Conservation (phyloP, 345 rosid species). For the Brassica rapa region DNA sequence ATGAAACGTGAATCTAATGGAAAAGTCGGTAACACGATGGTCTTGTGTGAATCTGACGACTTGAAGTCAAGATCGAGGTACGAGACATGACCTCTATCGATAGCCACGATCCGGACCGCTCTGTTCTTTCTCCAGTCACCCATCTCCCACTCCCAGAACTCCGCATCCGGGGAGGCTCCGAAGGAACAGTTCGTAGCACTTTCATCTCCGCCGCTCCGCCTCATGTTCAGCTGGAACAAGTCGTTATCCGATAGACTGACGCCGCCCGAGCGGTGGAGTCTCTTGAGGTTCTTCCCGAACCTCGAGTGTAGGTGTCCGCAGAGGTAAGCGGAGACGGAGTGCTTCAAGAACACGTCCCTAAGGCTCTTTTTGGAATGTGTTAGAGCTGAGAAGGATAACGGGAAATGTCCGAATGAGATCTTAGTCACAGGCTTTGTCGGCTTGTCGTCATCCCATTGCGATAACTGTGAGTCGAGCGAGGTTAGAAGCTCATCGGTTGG, state of each 20-base stretch:
- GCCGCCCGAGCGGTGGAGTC: conserved; percentile 59
- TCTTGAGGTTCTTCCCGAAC: conserved; percentile 89
- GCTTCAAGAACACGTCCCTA: conserved; percentile 76
- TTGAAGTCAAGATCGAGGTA: conserved; percentile 69
- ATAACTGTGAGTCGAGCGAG: conserved; percentile 60
- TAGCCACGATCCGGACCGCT: conserved; percentile 77
- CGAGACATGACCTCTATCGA: conserved; percentile 89
- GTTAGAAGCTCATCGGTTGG: conserved; percentile 75
- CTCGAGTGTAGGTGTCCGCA: conserved; percentile 89
- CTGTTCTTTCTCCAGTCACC: conserved; percentile 95
- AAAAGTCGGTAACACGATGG: conserved; percentile 79
- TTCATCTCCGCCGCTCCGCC: conserved; percentile 45
- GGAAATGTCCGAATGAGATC: conserved; percentile 91
- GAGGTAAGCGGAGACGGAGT: conserved; percentile 77
- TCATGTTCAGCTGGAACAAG: conserved; percentile 74
- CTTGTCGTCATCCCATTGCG: conserved; percentile 67
- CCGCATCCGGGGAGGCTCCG: conserved; percentile 52
- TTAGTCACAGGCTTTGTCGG: conserved; percentile 65
- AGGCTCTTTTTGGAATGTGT: conserved; percentile 64
- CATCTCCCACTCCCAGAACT: conserved; percentile 99
- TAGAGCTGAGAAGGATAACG: conserved; percentile 76
- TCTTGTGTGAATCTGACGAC: conserved; percentile 56
- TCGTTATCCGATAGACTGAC: conserved; percentile 44
- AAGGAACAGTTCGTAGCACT: conserved; percentile 58
- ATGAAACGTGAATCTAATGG: conserved; percentile 92